These are phyloP conservation scores for Penicillium occitanis DNA, from an alignment of 2,329 filamentous ascomycete genomes.

Conservation along the genomic window DNA sequence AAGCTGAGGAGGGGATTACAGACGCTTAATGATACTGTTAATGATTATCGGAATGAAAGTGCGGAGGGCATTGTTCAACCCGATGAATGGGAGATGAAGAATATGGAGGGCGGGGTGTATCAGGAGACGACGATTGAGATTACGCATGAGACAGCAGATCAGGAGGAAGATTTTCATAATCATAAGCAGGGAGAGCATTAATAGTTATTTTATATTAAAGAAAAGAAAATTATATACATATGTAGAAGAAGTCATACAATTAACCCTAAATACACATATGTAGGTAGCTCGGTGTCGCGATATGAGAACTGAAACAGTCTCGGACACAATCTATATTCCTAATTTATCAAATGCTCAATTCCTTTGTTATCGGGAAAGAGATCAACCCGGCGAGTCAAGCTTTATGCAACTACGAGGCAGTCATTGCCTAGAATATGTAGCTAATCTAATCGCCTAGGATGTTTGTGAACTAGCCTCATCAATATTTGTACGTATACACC, in stretches of 20 bases:
- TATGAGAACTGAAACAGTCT: too few relatives aligned
- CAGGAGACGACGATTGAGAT: slow-evolving; percentile 48
- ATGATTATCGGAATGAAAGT: slow-evolving; percentile 32
- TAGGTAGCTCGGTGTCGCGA: too few relatives aligned
- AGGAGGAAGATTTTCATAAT: neutral
- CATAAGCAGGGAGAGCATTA: neutral
- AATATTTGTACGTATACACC: neutral
- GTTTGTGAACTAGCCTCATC: neutral
- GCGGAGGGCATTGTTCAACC: slow-evolving; percentile 45
- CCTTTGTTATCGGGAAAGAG: neutral
- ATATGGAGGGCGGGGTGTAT: slow-evolving; percentile 40
- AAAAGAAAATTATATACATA: too few relatives aligned
- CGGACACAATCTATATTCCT: too few relatives aligned
- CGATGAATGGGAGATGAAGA: slow-evolving; percentile 26
- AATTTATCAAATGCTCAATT: neutral
- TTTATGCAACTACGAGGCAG: neutral
- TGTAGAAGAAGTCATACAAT: too few relatives aligned
- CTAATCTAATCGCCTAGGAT: neutral
- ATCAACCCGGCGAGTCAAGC: neutral
- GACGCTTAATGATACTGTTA: slow-evolving; percentile 28
- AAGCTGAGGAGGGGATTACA: slow-evolving; percentile 23
- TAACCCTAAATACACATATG: too few relatives aligned
- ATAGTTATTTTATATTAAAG: too few relatives aligned
- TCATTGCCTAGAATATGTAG: neutral
- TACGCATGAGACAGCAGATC: slow-evolving; percentile 35